Evolutionary conservation across 1,139 yeast species (phyloP), one percentile per base, ranked within the genome.

Genomic region (Hansenula sp.): DNA sequence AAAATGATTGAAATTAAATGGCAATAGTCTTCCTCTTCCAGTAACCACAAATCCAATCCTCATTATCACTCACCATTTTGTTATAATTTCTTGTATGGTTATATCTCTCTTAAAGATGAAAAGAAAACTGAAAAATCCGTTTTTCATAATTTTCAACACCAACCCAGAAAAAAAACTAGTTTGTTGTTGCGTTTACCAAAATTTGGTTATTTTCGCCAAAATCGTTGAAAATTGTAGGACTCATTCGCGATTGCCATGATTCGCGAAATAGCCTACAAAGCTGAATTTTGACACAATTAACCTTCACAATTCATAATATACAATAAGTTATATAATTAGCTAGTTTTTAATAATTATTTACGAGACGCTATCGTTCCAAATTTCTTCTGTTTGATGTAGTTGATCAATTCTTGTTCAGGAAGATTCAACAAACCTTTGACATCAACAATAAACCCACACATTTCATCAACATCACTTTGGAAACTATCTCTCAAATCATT

Each of bases 401-500:
- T 40, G 11, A 59, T 35, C 27, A 65, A 45, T 41, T 63, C 57
- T 9, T 57, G 54, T 40, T 65, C 67, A 1, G 68, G 60, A 1
- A 63, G 46, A 40, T 59, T 56, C 26, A 64, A 46, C 49, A 64
- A 44, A 6, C 60, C 59, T 38, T 58, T 57, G 19, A 65, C 57
- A 21, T 63, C 67, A 2, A 53, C 45, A 20, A 64, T 51, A 36
- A 62, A 62, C 2, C 44, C 50, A 32, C 61, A 46, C 57, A 65
- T 60, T 32, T 61, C 60, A 34, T 59, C 57, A 11, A 64, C 61
- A 43, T 65, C 70, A 29, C 46, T 52, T 32, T 60, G 58, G 41
- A 65, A 65, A 22, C 54, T 58, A 2, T 29, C 40, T 40, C 60
- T 64, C 27, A 65, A 44, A 3, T 61, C 60, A 11, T 48, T 46